Base-by-base conservation (phyloP, 352 stramenopile species). In the Globisporangium cylindrosporum region DNA sequence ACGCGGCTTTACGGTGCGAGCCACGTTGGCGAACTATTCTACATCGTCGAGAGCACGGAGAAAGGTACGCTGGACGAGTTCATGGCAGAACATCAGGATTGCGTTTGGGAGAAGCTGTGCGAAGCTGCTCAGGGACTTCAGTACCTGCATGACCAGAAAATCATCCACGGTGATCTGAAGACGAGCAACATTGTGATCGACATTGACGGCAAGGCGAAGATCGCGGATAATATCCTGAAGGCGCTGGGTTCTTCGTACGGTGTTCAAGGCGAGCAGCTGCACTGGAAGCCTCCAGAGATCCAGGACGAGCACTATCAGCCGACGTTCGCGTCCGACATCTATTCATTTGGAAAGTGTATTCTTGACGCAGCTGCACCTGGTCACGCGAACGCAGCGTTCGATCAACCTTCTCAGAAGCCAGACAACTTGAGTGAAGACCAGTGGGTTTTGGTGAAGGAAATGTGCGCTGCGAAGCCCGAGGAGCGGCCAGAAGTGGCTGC, bases 21-120 rank as follows among this genome's bases (percentile, higher is more conserved):
- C 14, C 62, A 67, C 36, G 51, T 67, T 29, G 12, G 62, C 10
- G 62, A 67, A 7, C 48, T 60, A 51, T 67, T 53, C 32, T 54
- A 43, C 29, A 38, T 51, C n/a, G 36, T 49, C 15, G 62, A 67
- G 36, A 46, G 25, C 34, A 46, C 57, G 6, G 14, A 25, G 3
- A 53, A 34, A 18, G 22, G 12, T 9, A 41, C 62, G 15, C 62
- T 61, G 1, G n/a, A 32, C 4, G 49, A 14, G 3, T 55, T 61
- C 18, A 34, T 55, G 22, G 62, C 22, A 18, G 20, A 22, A 3
- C 10, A 54, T 1, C 62, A 34, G 18, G 27, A 32, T 25, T n/a
- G 24, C 8, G 14, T 67, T 24, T 67, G 62, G 62, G 49, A n/a
- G 29, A 48, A 46, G 18, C 18, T 67, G 34, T 24, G 32, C n/a